Conservation (phyloP, 345 rosid genomes). For the Dipteronia sinensis region DNA sequence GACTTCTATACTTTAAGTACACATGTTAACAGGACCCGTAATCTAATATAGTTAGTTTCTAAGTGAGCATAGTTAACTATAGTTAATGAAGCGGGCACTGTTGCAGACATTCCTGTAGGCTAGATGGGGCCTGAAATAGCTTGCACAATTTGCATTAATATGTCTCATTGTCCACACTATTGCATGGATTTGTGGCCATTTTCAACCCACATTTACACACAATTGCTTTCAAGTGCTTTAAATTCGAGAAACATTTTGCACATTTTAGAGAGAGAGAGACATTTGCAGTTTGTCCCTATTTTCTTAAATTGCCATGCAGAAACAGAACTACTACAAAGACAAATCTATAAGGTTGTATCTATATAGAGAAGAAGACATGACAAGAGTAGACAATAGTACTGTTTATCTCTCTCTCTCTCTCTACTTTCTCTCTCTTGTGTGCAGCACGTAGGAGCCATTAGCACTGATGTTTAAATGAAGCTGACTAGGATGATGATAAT, state of each 20-base stretch:
- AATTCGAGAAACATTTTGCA: neutral
- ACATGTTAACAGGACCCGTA: too few species aligned
- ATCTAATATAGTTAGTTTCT: too few species aligned
- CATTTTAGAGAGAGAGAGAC: neutral
- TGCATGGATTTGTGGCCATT: neutral
- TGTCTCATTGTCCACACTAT: neutral
- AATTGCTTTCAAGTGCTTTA: neutral
- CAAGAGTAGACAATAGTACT: neutral
- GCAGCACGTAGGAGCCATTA: too few species aligned
- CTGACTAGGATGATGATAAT: too few species aligned
- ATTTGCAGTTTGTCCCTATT: slow-evolving; percentile 1
- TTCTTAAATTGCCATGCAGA: neutral
- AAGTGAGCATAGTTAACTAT: too few species aligned
- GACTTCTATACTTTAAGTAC: too few species aligned
- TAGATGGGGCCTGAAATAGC: too few species aligned
- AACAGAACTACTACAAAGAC: neutral
- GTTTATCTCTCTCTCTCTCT: neutral
- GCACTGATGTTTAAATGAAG: too few species aligned
- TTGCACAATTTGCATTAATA: too few species aligned
- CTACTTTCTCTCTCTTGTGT: too few species aligned
- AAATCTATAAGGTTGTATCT: neutral
- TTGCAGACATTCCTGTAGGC: too few species aligned
- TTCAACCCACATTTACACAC: neutral
- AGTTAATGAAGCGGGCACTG: too few species aligned
- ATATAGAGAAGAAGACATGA: neutral